Conservation (phyloP, 345 rosid genomes). For the Garcia nutans region DNA sequence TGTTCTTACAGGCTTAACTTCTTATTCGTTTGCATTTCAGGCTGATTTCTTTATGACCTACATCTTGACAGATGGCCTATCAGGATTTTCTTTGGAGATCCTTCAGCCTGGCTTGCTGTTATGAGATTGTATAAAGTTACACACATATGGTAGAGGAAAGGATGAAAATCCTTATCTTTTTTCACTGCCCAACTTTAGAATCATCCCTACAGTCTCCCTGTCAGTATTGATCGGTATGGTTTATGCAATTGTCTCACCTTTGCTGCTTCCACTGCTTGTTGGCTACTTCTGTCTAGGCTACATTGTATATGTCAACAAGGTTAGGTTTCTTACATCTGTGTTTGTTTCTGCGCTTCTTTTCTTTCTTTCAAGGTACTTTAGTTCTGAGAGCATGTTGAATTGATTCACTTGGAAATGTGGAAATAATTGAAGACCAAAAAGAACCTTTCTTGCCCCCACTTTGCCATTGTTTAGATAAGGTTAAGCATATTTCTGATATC, state of each 20-base stretch:
- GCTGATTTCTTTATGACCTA: slow-evolving; percentile 86
- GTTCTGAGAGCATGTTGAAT: neutral
- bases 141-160: slow-evolving; percentile 47
- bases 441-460: neutral
- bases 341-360: neutral
- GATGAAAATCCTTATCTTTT: slow-evolving; percentile 67
- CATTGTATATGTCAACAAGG: slow-evolving; percentile 81
- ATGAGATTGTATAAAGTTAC: slow-evolving; percentile 51
- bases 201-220: slow-evolving; percentile 66
- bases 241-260: slow-evolving; percentile 77
- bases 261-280: slow-evolving; percentile 78
- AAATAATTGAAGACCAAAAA: too few species aligned
- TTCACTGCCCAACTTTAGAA: slow-evolving; percentile 69
- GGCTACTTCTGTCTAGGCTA: slow-evolving; percentile 83
- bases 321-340: slow-evolving; percentile 13
- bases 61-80: slow-evolving; percentile 79
- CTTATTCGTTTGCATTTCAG: slow-evolving; percentile 36
- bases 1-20: slow-evolving; percentile 10
- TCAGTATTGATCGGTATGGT: slow-evolving; percentile 78
- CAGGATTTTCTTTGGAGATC: slow-evolving; percentile 81
- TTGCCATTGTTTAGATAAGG: neutral
- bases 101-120: slow-evolving; percentile 70
- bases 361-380: neutral
- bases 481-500: too few species aligned
- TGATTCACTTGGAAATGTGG: neutral